Percentiles rank a stretch among this genome's conserved stretches.
These are phyloP conservation scores for Tolypocladium ovalisporum DNA, from an alignment of 2,329 filamentous ascomycete species.

Conservation along the genomic window DNA sequence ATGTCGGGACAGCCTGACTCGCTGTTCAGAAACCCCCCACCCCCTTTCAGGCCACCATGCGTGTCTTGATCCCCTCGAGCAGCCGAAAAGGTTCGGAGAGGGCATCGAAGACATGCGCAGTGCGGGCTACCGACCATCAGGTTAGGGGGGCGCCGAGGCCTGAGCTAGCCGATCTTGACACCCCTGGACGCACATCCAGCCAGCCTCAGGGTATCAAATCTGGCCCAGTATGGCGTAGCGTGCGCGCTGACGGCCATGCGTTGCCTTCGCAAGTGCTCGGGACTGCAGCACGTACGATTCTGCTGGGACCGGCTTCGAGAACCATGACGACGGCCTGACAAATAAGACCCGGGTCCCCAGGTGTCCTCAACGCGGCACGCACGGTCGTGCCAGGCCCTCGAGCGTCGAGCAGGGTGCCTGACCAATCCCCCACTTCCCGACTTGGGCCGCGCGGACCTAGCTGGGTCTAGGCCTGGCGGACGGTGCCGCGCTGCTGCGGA, in stretches of 20 bases:
- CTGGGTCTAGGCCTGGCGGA: neutral
- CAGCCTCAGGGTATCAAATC: neutral
- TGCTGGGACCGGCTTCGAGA: neutral
- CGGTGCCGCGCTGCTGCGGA: neutral
- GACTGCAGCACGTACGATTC: neutral
- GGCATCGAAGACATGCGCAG: neutral
- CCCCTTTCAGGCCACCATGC: too few species aligned
- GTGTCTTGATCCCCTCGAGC: neutral
- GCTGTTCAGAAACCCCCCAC: neutral
- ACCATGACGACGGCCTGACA: neutral
- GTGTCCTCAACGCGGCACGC: neutral
- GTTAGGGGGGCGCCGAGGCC: neutral
- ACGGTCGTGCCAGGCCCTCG: neutral
- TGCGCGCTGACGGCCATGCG: neutral
- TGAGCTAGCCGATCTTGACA: neutral
- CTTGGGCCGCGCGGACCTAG: neutral
- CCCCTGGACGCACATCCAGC: neutral
- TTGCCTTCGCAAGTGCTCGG: neutral
- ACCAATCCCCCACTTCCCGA: constrained; percentile 2
- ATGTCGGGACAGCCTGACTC: neutral
- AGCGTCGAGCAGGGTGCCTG: neutral
- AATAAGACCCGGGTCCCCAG: neutral
- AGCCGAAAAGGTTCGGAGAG: neutral
- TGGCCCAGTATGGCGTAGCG: neutral
- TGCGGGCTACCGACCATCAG: neutral